phyloP scores from a whole-genome alignment of 2,329 filamentous ascomycete genomes.

The Diplodia corticola region DNA sequence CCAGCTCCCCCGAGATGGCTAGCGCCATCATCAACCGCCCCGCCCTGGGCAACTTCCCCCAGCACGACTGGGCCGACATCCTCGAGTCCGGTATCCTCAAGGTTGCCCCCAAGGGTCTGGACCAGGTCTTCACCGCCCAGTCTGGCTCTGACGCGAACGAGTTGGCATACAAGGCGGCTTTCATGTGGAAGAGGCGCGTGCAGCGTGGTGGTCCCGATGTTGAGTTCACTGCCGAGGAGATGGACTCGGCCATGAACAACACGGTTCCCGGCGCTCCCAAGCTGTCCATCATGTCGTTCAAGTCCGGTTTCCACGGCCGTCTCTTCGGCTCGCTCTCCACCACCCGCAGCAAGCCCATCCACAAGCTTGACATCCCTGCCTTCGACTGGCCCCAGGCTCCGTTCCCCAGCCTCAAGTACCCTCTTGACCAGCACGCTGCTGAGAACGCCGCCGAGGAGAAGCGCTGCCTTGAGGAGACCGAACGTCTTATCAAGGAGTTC shows the following conservation, averaged over 20 bases:
- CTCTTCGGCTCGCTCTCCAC: conserved; percentile 86
- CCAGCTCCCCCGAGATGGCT: conserved; percentile 75
- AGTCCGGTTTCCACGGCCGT: conserved; percentile 84
- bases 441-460: conserved; percentile 84
- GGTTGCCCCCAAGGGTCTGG: conserved; percentile 77
- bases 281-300: conserved; percentile 86
- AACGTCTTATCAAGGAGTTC: conserved; percentile 76
- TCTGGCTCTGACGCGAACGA: conserved; percentile 92
- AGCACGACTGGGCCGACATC: conserved; percentile 77
- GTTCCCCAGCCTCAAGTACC: conserved; percentile 85
- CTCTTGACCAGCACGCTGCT: conserved; percentile 72
- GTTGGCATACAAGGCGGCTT: conserved; percentile 91
- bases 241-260: conserved; percentile 77
- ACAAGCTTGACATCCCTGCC: conserved; percentile 91
- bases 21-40: conserved; percentile 83
- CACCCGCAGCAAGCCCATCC: conserved; percentile 88
- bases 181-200: conserved; percentile 84
- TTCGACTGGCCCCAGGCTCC: conserved; percentile 93
- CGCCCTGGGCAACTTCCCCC: conserved; percentile 87
- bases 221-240: conserved; percentile 78
- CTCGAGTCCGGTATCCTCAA: conserved; percentile 78
- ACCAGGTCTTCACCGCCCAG: conserved; percentile 90
- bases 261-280: conserved; percentile 73
- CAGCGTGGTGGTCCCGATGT: conserved; percentile 76
- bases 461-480: conserved; percentile 78